Percentiles rank a stretch among this genome's conserved stretches.
phyloP scores from a whole-genome alignment of 345 rosid genomes.

The Durio zibethinus region DNA sequence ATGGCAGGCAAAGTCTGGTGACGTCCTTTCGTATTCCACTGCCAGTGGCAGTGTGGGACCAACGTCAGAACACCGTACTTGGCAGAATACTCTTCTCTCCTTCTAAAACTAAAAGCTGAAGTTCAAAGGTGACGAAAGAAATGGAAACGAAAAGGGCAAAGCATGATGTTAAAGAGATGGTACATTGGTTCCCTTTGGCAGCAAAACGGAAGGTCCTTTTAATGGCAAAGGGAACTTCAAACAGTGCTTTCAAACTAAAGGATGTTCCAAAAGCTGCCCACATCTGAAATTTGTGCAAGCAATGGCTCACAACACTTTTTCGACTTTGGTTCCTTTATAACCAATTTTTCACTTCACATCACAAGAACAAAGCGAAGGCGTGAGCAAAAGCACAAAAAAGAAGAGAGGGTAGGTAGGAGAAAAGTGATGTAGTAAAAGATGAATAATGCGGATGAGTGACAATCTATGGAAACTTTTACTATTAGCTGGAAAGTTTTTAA shows the following conservation, averaged over 20 bases:
- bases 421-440: not conserved
- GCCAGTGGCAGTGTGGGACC: conserved; percentile 10
- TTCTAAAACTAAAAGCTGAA: not conserved
- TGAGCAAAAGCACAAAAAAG: not conserved
- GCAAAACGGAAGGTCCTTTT: conserved; percentile 18
- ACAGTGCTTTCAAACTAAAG: not conserved
- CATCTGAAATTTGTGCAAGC: conserved; percentile 5
- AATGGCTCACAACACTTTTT: not conserved
- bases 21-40: conserved; percentile 2
- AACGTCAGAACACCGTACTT: not conserved
- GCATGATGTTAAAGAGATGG: not conserved
- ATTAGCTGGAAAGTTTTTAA: no score
- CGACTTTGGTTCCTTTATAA: not conserved
- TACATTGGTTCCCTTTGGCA: not conserved
- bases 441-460: not conserved
- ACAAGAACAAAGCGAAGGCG: not conserved
- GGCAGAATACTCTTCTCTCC: not conserved
- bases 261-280: conserved; percentile 10
- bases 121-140: not conserved
- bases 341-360: not conserved
- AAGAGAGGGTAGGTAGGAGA: not conserved
- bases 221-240: not conserved
- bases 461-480: no score
- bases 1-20: conserved; percentile 3
- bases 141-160: conserved; percentile 2